phyloP scores from a whole-genome alignment of 345 rosid genomes.

The Nephelium lappaceum region DNA sequence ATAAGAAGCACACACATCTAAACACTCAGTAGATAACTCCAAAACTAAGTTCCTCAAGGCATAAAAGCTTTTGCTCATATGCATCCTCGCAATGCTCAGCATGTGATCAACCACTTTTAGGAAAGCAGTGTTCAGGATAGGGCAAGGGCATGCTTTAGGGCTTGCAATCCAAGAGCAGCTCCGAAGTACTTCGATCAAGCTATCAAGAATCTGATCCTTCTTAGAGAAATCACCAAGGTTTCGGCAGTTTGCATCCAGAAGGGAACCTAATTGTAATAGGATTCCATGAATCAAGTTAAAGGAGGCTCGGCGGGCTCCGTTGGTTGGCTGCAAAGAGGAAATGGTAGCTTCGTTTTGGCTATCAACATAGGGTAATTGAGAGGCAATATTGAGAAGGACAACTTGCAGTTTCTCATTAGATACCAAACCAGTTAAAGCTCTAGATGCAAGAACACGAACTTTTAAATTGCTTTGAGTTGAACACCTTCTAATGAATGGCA shows the following conservation, averaged over 20 bases:
- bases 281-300: constrained; percentile 82
- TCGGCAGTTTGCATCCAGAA: constrained; percentile 81
- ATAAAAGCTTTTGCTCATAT: constrained; percentile 36
- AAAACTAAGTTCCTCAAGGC: constrained; percentile 55
- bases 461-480: constrained; percentile 86
- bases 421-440: constrained; percentile 87
- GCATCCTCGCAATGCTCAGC: constrained; percentile 64
- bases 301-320: constrained; percentile 37
- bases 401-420: constrained; percentile 83
- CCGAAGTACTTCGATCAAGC: constrained; percentile 55
- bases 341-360: constrained; percentile 21
- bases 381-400: constrained; percentile 65
- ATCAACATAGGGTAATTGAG: constrained; percentile 52
- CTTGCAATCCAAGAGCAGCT: constrained; percentile 74
- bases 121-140: constrained; percentile 74
- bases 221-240: constrained; percentile 69
- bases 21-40: constrained; percentile 65
- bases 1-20: constrained; percentile 61
- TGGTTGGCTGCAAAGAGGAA: constrained; percentile 23
- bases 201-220: constrained; percentile 78
- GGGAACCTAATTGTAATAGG: constrained; percentile 76
- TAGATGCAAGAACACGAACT: constrained; percentile 88
- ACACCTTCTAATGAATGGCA: constrained; percentile 92
- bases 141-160: constrained; percentile 77
- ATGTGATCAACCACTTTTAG: constrained; percentile 76